A percentile compares a stretch with the other conserved stretches of the same genome.
These are phyloP conservation scores for Raffaelea albimanens DNA, from an alignment of 2,329 filamentous ascomycete species.

Conservation along the genomic window DNA sequence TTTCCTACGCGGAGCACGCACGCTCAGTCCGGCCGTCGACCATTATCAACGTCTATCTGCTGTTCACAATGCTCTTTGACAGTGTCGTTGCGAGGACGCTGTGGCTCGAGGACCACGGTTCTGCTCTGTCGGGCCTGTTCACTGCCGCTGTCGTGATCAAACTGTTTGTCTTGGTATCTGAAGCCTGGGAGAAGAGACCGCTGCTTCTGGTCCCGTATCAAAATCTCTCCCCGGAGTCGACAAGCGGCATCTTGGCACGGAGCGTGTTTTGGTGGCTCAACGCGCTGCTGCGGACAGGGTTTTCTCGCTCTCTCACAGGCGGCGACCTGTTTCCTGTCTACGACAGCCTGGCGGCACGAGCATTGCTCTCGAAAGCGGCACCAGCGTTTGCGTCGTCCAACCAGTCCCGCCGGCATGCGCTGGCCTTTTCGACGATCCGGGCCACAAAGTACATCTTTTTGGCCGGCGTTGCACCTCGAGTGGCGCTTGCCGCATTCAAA, in stretches of 20 bases:
- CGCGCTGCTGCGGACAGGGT: background rate
- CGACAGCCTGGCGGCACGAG: slow-evolving; percentile 1
- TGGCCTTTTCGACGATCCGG: background rate
- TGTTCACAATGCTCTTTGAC: background rate
- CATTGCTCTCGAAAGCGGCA: background rate
- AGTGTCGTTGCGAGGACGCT: background rate
- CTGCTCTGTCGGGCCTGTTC: background rate
- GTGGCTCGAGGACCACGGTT: background rate
- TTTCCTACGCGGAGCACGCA: slow-evolving; percentile 1
- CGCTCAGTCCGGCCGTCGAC: background rate
- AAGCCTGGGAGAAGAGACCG: background rate
- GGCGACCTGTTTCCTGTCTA: background rate
- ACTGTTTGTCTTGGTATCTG: background rate
- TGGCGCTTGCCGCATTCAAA: background rate
- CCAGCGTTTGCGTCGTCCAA: background rate
- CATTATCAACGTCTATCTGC: background rate
- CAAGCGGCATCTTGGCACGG: background rate
- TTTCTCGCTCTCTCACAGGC: background rate
- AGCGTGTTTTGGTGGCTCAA: slow-evolving; percentile 4
- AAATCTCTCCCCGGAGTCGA: background rate
- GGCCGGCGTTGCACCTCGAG: background rate
- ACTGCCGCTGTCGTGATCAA: background rate
- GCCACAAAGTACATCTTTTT: background rate
- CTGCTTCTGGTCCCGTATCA: background rate
- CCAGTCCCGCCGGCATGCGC: background rate